A percentile compares a stretch with the other conserved stretches of the same genome.
phyloP scores from a whole-genome alignment of 106 monocot species.

The Cymbidium sinense region DNA sequence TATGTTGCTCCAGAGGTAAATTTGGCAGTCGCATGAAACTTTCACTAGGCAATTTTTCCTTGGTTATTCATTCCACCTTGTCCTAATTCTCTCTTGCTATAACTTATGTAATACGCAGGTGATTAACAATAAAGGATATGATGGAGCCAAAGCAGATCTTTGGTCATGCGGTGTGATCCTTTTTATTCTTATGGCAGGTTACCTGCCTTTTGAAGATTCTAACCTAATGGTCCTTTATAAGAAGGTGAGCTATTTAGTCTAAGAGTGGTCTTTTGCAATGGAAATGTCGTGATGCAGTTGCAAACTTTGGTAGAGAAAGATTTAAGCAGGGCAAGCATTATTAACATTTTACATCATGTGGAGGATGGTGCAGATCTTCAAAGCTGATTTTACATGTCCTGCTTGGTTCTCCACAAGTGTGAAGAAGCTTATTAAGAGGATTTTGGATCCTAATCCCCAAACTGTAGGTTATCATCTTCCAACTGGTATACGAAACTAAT shows the following conservation, averaged over 20 bases:
- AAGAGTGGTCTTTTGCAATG: not conserved
- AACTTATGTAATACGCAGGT: conserved; percentile 29
- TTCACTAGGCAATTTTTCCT: not conserved
- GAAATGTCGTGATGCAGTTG: not conserved
- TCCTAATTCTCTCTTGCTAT: not conserved
- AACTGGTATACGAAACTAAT: not conserved
- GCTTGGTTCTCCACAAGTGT: conserved; percentile 91
- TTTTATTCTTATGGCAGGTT: conserved; percentile 87
- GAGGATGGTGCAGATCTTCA: conserved; percentile 51
- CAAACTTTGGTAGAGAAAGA: not conserved
- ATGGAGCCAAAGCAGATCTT: conserved; percentile 89
- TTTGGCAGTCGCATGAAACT: not conserved
- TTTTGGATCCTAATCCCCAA: conserved; percentile 82
- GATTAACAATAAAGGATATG: conserved; percentile 86
- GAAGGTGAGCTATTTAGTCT: conserved; percentile 37
- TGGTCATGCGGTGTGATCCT: conserved; percentile 98
- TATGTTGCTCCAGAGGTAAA: conserved; percentile 83
- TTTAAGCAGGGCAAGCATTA: not conserved
- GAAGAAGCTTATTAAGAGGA: conserved; percentile 87
- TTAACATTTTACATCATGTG: not conserved
- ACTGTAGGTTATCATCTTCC: conserved; percentile 35
- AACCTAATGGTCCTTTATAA: conserved; percentile 68
- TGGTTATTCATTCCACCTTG: not conserved
- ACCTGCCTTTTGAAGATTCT: conserved; percentile 82
- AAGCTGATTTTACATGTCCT: conserved; percentile 89